Evolutionary conservation across 495 filamentous ascomycete species (phyloP).

Genomic region (Trichoderma erinaceum): DNA sequence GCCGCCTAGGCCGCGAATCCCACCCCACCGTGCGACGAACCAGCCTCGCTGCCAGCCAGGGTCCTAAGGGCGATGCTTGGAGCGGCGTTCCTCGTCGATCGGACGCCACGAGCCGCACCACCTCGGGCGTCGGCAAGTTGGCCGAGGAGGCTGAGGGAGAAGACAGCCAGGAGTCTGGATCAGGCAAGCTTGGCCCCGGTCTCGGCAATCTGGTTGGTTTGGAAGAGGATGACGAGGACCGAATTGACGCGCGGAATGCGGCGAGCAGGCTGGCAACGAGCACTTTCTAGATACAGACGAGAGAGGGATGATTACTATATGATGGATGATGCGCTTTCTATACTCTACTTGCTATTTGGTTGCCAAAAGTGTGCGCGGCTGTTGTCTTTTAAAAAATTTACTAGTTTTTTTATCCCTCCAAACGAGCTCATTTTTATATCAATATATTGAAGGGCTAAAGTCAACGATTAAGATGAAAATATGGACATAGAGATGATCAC

Average conservation of each 20-base stretch:
- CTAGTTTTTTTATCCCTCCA: neutral
- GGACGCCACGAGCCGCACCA: conserved; percentile 68
- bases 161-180: conserved; percentile 32
- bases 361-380: neutral
- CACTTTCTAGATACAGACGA: conserved; percentile 64
- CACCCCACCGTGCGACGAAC: conserved; percentile 70
- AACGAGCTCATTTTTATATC: conserved; percentile 10
- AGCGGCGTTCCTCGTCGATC: conserved; percentile 80
- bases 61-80: conserved; percentile 95
- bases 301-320: neutral
- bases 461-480: neutral
- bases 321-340: no score
- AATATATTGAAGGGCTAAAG: neutral
- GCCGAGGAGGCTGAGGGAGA: conserved; percentile 40
- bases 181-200: conserved; percentile 39
- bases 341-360: neutral
- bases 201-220: conserved; percentile 52
- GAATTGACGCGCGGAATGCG: conserved; percentile 90
- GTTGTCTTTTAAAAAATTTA: neutral
- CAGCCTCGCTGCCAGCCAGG: conserved; percentile 79
- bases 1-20: conserved; percentile 77
- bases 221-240: conserved; percentile 89
- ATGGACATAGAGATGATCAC: neutral
- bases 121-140: conserved; percentile 53
- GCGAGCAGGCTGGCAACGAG: conserved; percentile 88